Evolutionary conservation across 1,139 yeast genomes (phyloP), one percentile per base, ranked within the genome.

Genomic region (Ashbya aceris): DNA sequence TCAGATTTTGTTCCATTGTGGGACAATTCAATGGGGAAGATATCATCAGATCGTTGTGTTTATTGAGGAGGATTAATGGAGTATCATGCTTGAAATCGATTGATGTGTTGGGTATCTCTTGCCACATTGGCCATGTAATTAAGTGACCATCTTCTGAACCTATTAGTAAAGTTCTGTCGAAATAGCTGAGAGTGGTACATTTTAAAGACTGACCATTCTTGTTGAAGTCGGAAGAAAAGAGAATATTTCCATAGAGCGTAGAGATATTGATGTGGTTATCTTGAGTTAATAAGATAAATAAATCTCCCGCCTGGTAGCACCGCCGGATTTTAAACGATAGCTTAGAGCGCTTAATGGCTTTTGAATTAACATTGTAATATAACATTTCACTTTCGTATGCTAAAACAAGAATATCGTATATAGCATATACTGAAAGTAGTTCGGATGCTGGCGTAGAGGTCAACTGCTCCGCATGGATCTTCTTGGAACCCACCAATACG

Each of bases 81-180:
- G 44, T 48, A 2, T 53, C 45, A n/a, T 41, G 30, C 33, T 62
- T 48, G 26, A 54, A 49, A 42, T 58, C 54, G 17, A 50, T 47
- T 13, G 40, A 38, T 2, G 50, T 44, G 8, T 51, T 50, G 12
- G 40, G 36, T 7, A 44, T 37, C 42, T 55, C 58, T 41, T 52
- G 50, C 60, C 61, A 60, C 29, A 57, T 39, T 27, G 52, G 44
- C 59, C 63, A 56, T 4, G 47, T 10, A 34, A 54, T 53, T 32
- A 55, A 51, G 8, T 49, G 42, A 1, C 65, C 65, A 3, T 46
- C 39, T 12, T 44, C 47, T 2, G 59, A 43, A 3, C 49, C 48
- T 2, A 52, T 35, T 1, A 58, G 35, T 12, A 60, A 29, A 8
- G 48, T 33, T 29, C 49, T 47, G 41, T 58, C 59, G n/a, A 52